Percentiles rank a stretch among this genome's conserved stretches.
These are phyloP conservation scores for Trypanosoma melophagium DNA, from an alignment of 208 protist genomes.

Conservation along the genomic window DNA sequence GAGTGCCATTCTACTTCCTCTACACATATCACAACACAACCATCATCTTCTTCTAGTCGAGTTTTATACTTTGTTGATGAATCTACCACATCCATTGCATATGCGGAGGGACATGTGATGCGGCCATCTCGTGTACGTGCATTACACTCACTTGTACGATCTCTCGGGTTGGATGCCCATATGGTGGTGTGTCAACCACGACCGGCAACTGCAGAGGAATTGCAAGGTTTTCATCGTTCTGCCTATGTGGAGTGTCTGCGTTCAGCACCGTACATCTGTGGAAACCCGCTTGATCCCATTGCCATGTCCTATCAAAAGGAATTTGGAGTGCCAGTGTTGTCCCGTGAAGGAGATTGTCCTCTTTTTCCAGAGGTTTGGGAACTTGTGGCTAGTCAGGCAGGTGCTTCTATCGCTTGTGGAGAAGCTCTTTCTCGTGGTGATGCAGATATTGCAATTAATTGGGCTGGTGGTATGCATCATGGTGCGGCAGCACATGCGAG, in stretches of 20 bases:
- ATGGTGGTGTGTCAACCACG: conserved; percentile 61
- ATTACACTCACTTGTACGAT: conserved; percentile 72
- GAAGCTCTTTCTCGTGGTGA: conserved; percentile 91
- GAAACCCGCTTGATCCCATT: conserved; percentile 53
- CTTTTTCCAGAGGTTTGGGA: conserved; percentile 82
- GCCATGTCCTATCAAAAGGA: conserved; percentile 75
- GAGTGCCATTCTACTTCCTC: neutral
- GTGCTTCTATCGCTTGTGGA: conserved; percentile 94
- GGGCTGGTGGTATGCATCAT: conserved; percentile 98
- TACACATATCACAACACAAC: neutral
- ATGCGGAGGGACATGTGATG: conserved; percentile 78
- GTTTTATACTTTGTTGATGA: conserved; percentile 84
- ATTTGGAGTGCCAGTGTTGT: conserved; percentile 72
- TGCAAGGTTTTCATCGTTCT: conserved; percentile 62
- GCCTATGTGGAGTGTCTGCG: conserved; percentile 80
- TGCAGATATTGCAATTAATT: conserved; percentile 98
- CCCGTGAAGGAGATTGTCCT: conserved; percentile 67
- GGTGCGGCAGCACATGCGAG: conserved; percentile 92
- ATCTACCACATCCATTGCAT: conserved; percentile 63
- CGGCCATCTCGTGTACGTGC: conserved; percentile 66
- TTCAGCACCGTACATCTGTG: conserved; percentile 57
- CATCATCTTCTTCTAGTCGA: conserved; percentile 20
- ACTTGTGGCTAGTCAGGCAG: conserved; percentile 72
- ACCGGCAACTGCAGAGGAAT: conserved; percentile 59
- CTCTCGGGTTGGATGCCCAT: conserved; percentile 56